A percentile compares a stretch with the other conserved stretches of the same genome.
phyloP scores from a whole-genome alignment of 2,329 filamentous ascomycete species.

The Xylaria sp. region DNA sequence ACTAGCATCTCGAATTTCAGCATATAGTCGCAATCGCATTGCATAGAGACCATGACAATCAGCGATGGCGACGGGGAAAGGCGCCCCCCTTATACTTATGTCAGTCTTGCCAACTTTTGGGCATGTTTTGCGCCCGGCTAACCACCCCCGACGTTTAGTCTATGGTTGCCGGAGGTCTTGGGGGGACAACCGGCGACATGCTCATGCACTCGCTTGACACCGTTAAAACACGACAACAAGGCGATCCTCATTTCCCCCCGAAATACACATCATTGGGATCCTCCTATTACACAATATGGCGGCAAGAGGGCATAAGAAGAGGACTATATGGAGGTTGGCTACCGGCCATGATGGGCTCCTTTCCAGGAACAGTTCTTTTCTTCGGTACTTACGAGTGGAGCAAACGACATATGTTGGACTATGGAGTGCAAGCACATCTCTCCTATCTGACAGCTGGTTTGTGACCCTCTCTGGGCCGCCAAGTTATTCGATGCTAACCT shows the following conservation, averaged over 20 bases:
- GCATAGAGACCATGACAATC: conserved; percentile 45
- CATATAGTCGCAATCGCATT: conserved; percentile 24
- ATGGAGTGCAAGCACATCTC: conserved; percentile 79
- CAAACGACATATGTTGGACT: conserved; percentile 87
- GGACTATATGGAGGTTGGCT: conserved; percentile 94
- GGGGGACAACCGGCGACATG: conserved; percentile 93
- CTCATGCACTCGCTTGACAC: conserved; percentile 99
- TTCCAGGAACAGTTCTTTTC: conserved; percentile 91
- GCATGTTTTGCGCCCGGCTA: not conserved
- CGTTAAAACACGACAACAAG: conserved; percentile 97
- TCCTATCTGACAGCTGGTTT: conserved; percentile 85
- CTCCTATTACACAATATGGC: conserved; percentile 90
- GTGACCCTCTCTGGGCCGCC: conserved; percentile 26
- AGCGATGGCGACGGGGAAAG: conserved; percentile 57
- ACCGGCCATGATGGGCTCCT: conserved; percentile 88
- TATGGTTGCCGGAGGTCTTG: conserved; percentile 93
- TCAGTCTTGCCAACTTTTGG: conserved; percentile 46
- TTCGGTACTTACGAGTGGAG: conserved; percentile 97
- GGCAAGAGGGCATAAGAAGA: conserved; percentile 84
- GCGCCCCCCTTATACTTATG: conserved; percentile 68
- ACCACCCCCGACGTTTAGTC: conserved; percentile 58
- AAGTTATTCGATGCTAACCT: conserved; percentile 21
- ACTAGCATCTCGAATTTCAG: conserved; percentile 31
- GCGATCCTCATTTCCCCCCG: conserved; percentile 89
- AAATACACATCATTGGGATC: conserved; percentile 90